Base-by-base conservation (phyloP, 1,284 basidiomycete genomes). In the Spongiforma sp. region DNA sequence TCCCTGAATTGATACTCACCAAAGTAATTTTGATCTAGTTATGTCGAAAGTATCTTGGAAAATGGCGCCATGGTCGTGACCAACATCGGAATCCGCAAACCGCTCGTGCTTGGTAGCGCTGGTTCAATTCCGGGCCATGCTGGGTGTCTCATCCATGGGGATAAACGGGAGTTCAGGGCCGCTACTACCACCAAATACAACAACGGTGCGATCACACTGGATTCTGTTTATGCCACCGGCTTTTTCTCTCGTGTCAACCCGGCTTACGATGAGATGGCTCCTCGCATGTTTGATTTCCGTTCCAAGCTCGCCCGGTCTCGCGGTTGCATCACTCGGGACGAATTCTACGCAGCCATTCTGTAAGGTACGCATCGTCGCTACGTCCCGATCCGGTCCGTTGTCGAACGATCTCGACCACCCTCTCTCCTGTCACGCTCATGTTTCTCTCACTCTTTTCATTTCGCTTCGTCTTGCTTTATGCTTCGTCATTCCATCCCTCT, bases 61-160 rank as follows among this genome's bases (percentile, higher is more conserved):
- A 75, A 72, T n/a, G 73, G 73, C 8, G 73, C 75, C 6, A 76
- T 76, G 74, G 65, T 75, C 12, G 68, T 68, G 1, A 67, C 26
- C 32, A 62, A 75, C 39, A 61, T 75, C 52, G 41, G 59, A 4
- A 75, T 75, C 6, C 72, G 71, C 63, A 74, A 74, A 37, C 73
- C 75, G 0, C 68, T 74, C 34, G 70, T 74, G 39, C 67, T 75
- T 33, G 62, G 50, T 2, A 68, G 64, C 3, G 5, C 68, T 4
- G 70, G 65, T 41, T 65, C 62, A 11, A 6, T 33, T 19, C 75
- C 72, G 11, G 63, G 52, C 0, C 73, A 74, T 21, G 74, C 66
- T 11, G 73, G 73, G 5, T 76, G 73, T 41, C 57, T 72, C 1
- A 75, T 71, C 48, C 64, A 65, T 5, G 70, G 73, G 21, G 64